Percentiles rank a stretch among this genome's conserved stretches.
Evolutionary conservation across 2,329 filamentous ascomycete genomes (phyloP).

Genomic region (Cladophialophora immunda): DNA sequence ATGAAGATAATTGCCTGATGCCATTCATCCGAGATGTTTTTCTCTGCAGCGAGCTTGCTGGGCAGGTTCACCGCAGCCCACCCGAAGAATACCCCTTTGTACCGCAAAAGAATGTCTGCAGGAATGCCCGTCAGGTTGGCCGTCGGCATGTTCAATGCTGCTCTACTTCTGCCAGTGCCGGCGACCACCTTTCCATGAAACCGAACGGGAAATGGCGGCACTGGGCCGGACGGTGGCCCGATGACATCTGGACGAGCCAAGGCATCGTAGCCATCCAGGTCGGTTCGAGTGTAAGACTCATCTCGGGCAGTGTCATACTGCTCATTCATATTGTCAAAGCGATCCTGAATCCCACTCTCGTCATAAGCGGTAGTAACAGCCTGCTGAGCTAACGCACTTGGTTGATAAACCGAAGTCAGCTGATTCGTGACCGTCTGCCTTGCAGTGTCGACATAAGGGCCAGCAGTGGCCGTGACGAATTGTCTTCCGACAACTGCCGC

Average conservation of each 20-base stretch:
- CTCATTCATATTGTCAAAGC: conserved; percentile 49
- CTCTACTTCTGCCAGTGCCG: conserved; percentile 54
- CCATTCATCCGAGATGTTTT: conserved; percentile 59
- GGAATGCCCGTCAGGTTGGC: conserved; percentile 64
- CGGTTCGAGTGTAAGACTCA: conserved; percentile 34
- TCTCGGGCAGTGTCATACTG: conserved; percentile 47
- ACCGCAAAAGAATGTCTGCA: conserved; percentile 61
- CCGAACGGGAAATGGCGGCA: conserved; percentile 62
- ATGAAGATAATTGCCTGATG: conserved; percentile 67
- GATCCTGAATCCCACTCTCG: conserved; percentile 43
- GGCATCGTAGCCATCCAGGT: conserved; percentile 37
- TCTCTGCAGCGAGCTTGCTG: conserved; percentile 43
- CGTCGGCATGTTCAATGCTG: conserved; percentile 60
- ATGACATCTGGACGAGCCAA: conserved; percentile 50
- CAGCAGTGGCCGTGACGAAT: conserved; percentile 57
- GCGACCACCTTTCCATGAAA: conserved; percentile 60
- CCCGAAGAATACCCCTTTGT: conserved; percentile 71
- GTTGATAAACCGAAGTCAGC: conserved; percentile 42
- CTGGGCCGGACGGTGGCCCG: conserved; percentile 62
- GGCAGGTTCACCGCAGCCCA: conserved; percentile 63
- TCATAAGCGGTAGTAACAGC: conserved; percentile 48
- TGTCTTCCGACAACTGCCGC: conserved; percentile 51
- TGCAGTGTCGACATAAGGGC: conserved; percentile 51
- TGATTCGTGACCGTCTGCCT: conserved; percentile 27
- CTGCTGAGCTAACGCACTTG: conserved; percentile 44